Percentiles rank a stretch among this genome's conserved stretches.
Evolutionary conservation across 345 rosid species (phyloP).

Genomic region (Durio zibethinus): DNA sequence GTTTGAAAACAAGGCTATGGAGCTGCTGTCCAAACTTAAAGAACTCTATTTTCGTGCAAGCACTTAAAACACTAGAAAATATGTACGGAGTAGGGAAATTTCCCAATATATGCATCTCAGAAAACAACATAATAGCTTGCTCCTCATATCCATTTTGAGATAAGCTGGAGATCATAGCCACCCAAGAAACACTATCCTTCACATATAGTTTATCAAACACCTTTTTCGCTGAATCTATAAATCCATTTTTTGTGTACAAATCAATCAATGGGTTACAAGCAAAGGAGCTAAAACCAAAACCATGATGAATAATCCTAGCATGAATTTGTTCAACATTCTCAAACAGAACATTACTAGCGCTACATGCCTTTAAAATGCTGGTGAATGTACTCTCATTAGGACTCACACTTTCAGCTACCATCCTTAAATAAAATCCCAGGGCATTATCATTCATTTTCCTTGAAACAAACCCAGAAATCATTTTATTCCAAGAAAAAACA

Average conservation of each 20-base stretch:
- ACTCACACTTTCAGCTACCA: slow-evolving; percentile 35
- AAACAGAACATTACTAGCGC: slow-evolving; percentile 30
- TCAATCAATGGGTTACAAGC: slow-evolving; percentile 71
- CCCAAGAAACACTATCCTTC: slow-evolving; percentile 79
- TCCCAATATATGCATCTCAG: slow-evolving; percentile 53
- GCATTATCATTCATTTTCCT: slow-evolving; percentile 35
- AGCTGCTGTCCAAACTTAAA: slow-evolving; percentile 64
- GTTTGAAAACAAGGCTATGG: slow-evolving; percentile 65
- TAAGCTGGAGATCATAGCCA: slow-evolving; percentile 74
- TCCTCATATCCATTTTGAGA: slow-evolving; percentile 59
- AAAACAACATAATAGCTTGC: slow-evolving; percentile 58
- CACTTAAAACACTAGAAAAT: slow-evolving; percentile 78
- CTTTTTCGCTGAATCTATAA: slow-evolving; percentile 42
- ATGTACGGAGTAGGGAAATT: slow-evolving; percentile 64
- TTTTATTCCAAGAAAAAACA: slow-evolving; percentile 48
- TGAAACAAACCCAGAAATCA: slow-evolving; percentile 40
- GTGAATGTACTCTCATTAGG: slow-evolving; percentile 48
- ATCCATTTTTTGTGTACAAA: slow-evolving; percentile 62
- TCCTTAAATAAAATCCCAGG: slow-evolving; percentile 33
- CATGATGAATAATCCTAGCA: slow-evolving; percentile 54
- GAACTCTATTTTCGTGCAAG: slow-evolving; percentile 56
- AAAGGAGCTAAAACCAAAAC: slow-evolving; percentile 41
- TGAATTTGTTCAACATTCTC: slow-evolving; percentile 55
- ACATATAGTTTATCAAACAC: slow-evolving; percentile 49
- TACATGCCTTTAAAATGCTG: slow-evolving; percentile 47